phyloP scores from a whole-genome alignment of 805 yeast genomes.

The Priceomyces haplophilus region DNA sequence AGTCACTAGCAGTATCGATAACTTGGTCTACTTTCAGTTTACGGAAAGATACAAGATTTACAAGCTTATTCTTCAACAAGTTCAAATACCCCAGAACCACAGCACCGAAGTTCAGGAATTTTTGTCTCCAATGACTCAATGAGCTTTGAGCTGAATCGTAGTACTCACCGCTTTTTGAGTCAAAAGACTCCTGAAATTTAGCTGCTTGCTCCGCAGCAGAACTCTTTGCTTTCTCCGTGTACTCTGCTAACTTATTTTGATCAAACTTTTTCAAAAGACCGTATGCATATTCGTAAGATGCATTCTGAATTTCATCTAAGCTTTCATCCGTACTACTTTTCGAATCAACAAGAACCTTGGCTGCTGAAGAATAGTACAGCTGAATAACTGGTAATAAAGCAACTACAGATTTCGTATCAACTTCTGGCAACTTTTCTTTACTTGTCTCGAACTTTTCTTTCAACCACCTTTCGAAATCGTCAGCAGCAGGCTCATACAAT shows the following conservation, averaged over 20 bases:
- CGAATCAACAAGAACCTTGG: conserved; percentile 11
- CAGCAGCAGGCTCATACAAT: conserved; percentile 16
- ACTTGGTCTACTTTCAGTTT: background rate
- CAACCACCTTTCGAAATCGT: conserved; percentile 17
- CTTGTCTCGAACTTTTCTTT: conserved; percentile 10
- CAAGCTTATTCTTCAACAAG: no score
- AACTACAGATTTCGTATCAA: background rate
- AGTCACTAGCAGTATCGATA: conserved; percentile 2
- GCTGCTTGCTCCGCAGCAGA: conserved; percentile 13
- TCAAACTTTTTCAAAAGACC: conserved; percentile 8
- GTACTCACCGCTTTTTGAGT: background rate
- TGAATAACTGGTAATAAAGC: conserved; percentile 9
- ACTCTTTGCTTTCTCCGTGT: conserved; percentile 10
- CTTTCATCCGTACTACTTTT: conserved; percentile 14
- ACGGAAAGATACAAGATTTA: background rate
- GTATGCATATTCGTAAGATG: conserved; percentile 17
- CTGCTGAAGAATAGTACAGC: conserved; percentile 21
- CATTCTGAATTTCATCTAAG: conserved; percentile 15
- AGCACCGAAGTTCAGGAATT: background rate
- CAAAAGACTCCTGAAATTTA: background rate
- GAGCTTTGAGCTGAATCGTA: background rate
- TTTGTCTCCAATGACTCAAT: background rate
- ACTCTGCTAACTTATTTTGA: conserved; percentile 1
- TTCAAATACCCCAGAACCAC: no score
- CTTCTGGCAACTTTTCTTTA: background rate